Percentiles rank a stretch among this genome's conserved stretches.
Evolutionary conservation across 78 protist species (phyloP).

Genomic region (Cavenderia fasciculata): DNA sequence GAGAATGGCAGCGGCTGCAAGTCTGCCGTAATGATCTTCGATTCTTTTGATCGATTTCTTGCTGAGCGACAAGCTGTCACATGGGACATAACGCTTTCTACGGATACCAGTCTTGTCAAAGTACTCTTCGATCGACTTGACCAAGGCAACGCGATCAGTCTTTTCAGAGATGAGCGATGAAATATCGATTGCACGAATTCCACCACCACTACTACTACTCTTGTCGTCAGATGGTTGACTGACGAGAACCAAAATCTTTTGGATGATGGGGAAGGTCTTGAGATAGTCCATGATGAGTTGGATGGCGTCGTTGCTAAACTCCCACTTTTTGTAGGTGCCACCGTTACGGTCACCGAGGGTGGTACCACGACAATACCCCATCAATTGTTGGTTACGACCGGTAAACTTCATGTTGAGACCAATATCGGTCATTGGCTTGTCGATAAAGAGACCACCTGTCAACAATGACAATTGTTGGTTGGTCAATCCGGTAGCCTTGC

Average conservation of each 20-base stretch:
- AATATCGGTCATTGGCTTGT: slow-evolving; percentile 60
- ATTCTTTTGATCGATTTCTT: slow-evolving; percentile 8
- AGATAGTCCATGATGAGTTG: slow-evolving; percentile 28
- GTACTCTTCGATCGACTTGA: not conserved
- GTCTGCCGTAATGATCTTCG: not conserved
- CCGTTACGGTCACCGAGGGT: not conserved
- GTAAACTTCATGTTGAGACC: slow-evolving; percentile 68
- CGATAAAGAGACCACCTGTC: slow-evolving; percentile 50
- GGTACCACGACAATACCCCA: slow-evolving; percentile 62
- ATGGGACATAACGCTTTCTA: slow-evolving; percentile 45
- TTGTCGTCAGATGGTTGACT: not conserved
- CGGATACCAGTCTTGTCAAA: slow-evolving; percentile 14
- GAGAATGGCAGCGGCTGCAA: not conserved
- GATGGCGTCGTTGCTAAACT: slow-evolving; percentile 21
- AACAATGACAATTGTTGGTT: not conserved
- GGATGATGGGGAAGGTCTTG: slow-evolving; percentile 21
- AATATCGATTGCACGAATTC: slow-evolving; percentile 2
- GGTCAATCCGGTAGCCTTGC: not conserved
- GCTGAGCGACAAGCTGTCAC: slow-evolving; percentile 20
- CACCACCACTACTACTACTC: not conserved
- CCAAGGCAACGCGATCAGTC: not conserved
- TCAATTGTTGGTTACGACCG: slow-evolving; percentile 54
- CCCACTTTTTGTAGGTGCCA: slow-evolving; percentile 9
- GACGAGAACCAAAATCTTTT: not conserved
- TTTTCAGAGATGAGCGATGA: slow-evolving; percentile 10